Percentiles rank a stretch among this genome's conserved stretches.
These are phyloP conservation scores for Hypoxylon perforatum DNA, from an alignment of 495 filamentous ascomycete genomes.

Conservation along the genomic window DNA sequence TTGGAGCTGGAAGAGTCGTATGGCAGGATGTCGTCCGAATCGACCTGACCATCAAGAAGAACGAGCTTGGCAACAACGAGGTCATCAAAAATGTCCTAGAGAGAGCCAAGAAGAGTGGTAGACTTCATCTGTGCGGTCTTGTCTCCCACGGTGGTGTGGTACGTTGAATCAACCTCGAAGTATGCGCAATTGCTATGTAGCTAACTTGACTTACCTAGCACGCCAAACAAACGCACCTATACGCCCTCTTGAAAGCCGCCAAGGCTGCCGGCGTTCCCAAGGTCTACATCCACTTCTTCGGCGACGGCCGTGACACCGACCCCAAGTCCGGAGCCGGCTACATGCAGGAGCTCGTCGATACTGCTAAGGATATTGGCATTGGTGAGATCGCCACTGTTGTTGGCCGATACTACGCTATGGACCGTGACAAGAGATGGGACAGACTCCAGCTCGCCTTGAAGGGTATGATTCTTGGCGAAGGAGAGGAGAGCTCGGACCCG, in stretches of 20 bases:
- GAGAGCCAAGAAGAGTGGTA: conserved; percentile 85
- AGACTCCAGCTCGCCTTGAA: conserved; percentile 89
- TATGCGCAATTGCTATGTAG: neutral
- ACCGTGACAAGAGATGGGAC: conserved; percentile 99
- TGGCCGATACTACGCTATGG: conserved; percentile 98
- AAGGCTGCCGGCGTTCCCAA: conserved; percentile 87
- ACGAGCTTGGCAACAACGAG: conserved; percentile 79
- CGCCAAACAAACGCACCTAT: conserved; percentile 92
- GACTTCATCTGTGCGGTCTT: conserved; percentile 89
- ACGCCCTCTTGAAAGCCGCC: conserved; percentile 85
- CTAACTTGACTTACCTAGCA: conserved; percentile 62
- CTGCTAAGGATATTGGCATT: conserved; percentile 81
- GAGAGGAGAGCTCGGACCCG: conserved; percentile 83
- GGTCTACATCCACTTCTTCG: conserved; percentile 98
- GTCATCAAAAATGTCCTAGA: conserved; percentile 82
- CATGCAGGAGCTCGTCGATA: conserved; percentile 83
- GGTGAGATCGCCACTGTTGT: conserved; percentile 94
- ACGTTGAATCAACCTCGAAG: conserved; percentile 39
- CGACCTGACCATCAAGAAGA: conserved; percentile 93
- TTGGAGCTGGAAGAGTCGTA: conserved; percentile 95
- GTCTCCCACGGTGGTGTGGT: conserved; percentile 94
- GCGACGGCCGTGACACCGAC: conserved; percentile 96
- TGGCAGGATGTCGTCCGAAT: conserved; percentile 99
- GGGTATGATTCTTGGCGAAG: conserved; percentile 85
- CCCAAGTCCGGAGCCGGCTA: conserved; percentile 89